Conservation (phyloP, 352 stramenopile species). For the Pythium pyrilobum region DNA sequence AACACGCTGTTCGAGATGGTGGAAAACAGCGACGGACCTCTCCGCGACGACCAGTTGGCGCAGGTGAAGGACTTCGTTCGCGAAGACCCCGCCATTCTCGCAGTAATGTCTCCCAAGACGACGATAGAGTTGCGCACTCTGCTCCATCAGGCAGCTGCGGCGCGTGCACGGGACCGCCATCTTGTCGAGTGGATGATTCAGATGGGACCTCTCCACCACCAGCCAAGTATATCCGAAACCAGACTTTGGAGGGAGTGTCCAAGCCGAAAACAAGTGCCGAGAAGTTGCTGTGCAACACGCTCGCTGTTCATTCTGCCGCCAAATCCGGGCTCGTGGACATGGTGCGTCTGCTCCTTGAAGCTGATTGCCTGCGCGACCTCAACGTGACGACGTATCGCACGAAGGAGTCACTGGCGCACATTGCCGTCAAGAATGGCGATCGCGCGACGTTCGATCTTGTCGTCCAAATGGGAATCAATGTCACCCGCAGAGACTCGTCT, state of each 20-base stretch:
- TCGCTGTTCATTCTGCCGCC: slow-evolving; percentile 22
- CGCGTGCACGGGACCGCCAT: not conserved
- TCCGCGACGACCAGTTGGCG: not conserved
- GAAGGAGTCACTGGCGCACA: slow-evolving; percentile 23
- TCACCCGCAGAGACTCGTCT: not conserved
- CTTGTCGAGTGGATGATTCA: not conserved
- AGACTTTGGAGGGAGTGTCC: not conserved
- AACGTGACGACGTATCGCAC: slow-evolving; percentile 23
- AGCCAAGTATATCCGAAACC: not conserved
- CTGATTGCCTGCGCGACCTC: slow-evolving; percentile 22
- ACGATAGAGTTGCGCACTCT: not conserved
- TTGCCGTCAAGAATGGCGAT: slow-evolving; percentile 22
- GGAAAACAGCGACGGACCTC: not conserved
- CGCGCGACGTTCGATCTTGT: slow-evolving; percentile 13
- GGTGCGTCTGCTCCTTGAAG: slow-evolving; percentile 20
- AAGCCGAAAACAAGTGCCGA: not conserved
- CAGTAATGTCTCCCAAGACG: not conserved
- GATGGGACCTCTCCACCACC: not conserved
- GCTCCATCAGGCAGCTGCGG: not conserved
- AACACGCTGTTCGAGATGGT: slow-evolving; percentile 4
- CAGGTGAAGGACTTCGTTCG: slow-evolving; percentile 3
- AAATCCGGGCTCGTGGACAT: slow-evolving; percentile 19
- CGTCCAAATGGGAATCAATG: not conserved
- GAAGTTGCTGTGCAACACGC: slow-evolving; percentile 3
- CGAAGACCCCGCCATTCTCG: not conserved